These are phyloP conservation scores for Cyberlindnera suaveolens DNA, from an alignment of 805 yeast species.

Conservation along the genomic window DNA sequence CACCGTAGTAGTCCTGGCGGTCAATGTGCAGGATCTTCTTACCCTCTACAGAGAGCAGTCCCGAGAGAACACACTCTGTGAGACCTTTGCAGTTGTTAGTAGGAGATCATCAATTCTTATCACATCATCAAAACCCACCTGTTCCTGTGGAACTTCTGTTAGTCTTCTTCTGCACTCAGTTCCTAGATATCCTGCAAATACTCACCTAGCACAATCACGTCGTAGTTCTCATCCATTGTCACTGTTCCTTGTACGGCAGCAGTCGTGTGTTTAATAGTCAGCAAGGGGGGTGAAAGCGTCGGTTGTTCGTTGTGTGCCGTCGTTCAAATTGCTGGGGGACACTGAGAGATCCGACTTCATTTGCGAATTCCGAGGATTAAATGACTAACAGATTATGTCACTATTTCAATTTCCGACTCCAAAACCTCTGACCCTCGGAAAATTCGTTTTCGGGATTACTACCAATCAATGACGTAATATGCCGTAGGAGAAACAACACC, in stretches of 20 bases:
- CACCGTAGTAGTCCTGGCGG: constrained; percentile 95
- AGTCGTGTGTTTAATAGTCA: background rate
- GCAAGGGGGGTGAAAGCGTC: background rate
- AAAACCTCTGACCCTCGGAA: no score
- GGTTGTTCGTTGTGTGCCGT: background rate
- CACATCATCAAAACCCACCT: no score
- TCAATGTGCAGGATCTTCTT: constrained; percentile 96
- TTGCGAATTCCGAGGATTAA: background rate
- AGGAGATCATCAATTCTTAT: background rate
- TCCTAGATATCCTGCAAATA: constrained; percentile 18
- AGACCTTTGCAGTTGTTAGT: constrained; percentile 49
- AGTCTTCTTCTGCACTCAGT: constrained; percentile 12
- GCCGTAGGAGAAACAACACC: no score
- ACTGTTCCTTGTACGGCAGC: background rate
- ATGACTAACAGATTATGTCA: no score
- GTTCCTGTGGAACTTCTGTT: background rate
- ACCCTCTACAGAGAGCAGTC: constrained; percentile 93
- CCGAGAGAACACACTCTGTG: constrained; percentile 93
- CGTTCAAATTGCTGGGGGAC: background rate
- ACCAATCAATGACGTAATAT: no score
- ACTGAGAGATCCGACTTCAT: background rate
- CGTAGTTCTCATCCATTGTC: constrained; percentile 90
- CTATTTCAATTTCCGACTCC: no score
- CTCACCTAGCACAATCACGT: constrained; percentile 88
- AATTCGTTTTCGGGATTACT: no score